Base-by-base conservation (phyloP, 257 asterid species). In the Mitragyna speciosa region DNA sequence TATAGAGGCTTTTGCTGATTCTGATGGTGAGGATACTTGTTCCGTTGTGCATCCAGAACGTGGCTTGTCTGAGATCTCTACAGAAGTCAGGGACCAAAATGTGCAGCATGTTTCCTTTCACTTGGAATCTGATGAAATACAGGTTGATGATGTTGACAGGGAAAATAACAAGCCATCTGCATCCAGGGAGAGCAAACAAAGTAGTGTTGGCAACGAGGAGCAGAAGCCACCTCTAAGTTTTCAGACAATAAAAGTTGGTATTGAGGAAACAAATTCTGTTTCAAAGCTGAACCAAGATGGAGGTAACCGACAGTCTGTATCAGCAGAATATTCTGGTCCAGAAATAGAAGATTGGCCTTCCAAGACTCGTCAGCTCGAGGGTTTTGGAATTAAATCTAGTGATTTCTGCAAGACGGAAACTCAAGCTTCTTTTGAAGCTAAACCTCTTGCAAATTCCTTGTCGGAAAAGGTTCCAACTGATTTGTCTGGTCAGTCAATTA, bases 11-110 rank as follows among this genome's bases (percentile, higher is more conserved):
- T 47, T 65, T 73, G 77, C 83, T 84, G 87, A 83, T 43, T 86
- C 87, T 83, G 86, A 78, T 73, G 96, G 88, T 80, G 88, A 86
- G 48, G 84, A 74, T 80, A 80, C 82, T 79, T 74, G 83, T 73
- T 72, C 64, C 4, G 66, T 68, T 67, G 78, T 75, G 77, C 77
- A 87, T 59, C 28, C 70, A 76, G 83, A 84, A 75, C 82, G 84
- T 65, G 81, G 76, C 76, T 61, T 61, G 54, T 68, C 87, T 80
- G 82, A 49, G 70, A 81, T 84, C 75, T 85, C 76, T 78, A 82
- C 87, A 36, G 84, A 69, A 77, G 81, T 73, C 76, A 75, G 33
- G 45, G 86, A 81, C 59, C 80, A 70, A 80, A 82, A 77, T 71
- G 85, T 56, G 59, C 81, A 75, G 58, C 80, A 82, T 73, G 54